Evolutionary conservation across 2,329 filamentous ascomycete species (phyloP).

Genomic region (Sclerotinia sclerotiorum): DNA sequence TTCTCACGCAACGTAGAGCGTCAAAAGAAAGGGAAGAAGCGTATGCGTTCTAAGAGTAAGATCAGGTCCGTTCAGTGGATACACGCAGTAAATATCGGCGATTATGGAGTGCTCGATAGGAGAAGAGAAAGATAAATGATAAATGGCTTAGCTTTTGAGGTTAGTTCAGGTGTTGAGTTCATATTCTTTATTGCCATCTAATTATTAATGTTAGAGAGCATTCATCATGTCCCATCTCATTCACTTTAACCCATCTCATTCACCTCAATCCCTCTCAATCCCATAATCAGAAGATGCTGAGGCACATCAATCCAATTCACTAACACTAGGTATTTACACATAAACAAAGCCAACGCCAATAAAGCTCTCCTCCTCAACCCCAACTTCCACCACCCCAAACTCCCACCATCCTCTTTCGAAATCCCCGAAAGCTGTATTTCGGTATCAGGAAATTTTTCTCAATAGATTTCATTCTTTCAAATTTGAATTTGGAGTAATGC

Average conservation of each 20-base stretch:
- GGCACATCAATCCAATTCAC: neutral
- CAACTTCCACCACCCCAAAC: neutral
- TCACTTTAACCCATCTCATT: neutral
- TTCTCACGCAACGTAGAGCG: too few species aligned
- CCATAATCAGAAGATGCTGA: neutral
- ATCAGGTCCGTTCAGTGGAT: too few species aligned
- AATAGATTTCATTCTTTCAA: neutral
- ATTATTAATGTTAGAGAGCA: neutral
- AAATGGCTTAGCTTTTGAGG: neutral
- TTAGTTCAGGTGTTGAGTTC: neutral
- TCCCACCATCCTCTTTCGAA: neutral
- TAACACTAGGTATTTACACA: neutral
- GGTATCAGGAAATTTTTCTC: neutral
- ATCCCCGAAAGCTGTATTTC: neutral
- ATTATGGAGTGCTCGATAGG: too few species aligned
- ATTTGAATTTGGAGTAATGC: neutral
- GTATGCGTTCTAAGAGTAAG: too few species aligned
- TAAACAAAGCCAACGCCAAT: neutral
- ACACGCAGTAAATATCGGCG: too few species aligned
- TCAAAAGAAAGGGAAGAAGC: too few species aligned
- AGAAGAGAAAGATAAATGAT: neutral
- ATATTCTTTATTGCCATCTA: neutral
- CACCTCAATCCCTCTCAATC: neutral
- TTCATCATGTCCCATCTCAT: neutral
- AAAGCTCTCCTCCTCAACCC: too few species aligned